Percentiles rank a stretch among this genome's conserved stretches.
Evolutionary conservation across 202 grass and related monocot species (phyloP).

Genomic region (Carex arenaria): DNA sequence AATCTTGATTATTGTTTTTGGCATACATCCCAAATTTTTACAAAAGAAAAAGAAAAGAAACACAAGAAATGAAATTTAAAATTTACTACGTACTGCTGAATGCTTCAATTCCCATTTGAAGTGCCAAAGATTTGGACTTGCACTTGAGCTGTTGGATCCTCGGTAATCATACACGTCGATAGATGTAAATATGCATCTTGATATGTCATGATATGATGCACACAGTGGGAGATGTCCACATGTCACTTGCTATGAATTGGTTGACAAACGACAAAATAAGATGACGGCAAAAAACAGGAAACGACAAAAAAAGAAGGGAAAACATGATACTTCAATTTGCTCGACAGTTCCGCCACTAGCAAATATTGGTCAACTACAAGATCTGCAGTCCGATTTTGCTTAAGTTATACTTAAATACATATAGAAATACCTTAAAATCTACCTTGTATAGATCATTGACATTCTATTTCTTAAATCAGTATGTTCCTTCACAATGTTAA

Average conservation of each 20-base stretch:
- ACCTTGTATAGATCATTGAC: slow-evolving; percentile 1
- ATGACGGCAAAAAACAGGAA: background rate
- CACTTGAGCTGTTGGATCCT: slow-evolving; percentile 25
- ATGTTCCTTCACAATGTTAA: background rate
- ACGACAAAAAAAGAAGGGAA: background rate
- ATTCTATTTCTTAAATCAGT: slow-evolving; percentile 2
- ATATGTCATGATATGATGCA: slow-evolving; percentile 49
- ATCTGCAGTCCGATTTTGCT: background rate
- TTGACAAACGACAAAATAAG: background rate
- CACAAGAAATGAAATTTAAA: background rate
- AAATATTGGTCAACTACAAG: background rate
- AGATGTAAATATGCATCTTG: slow-evolving; percentile 76
- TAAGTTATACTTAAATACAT: slow-evolving; percentile 5
- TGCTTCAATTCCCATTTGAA: slow-evolving; percentile 46
- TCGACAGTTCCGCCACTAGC: background rate
- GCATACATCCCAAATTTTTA: background rate
- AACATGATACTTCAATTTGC: background rate
- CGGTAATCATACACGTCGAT: slow-evolving; percentile 43
- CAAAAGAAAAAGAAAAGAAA: background rate
- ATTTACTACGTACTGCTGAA: slow-evolving; percentile 41
- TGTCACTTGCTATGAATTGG: slow-evolving; percentile 70
- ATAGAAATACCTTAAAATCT: background rate
- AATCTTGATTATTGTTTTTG: background rate
- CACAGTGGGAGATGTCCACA: slow-evolving; percentile 48
- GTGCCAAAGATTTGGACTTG: slow-evolving; percentile 32